A percentile compares a stretch with the other conserved stretches of the same genome.
Conservation (phyloP, 2,329 filamentous ascomycete species). For the Trichoderma sp. region DNA sequence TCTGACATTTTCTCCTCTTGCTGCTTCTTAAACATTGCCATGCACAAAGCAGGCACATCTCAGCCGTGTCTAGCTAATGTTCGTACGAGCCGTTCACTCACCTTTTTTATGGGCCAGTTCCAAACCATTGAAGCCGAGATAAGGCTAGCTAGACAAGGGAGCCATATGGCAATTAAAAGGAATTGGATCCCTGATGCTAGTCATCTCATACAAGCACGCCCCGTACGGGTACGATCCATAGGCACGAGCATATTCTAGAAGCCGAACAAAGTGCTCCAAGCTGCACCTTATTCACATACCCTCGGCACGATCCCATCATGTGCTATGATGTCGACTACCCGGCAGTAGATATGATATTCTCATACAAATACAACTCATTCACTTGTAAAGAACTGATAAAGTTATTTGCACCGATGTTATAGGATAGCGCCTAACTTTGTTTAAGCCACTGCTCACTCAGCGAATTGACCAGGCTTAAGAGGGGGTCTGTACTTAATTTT, state of each 20-base stretch:
- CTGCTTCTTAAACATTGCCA: not conserved
- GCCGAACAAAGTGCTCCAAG: not conserved
- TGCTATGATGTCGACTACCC: not conserved
- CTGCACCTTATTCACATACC: not conserved
- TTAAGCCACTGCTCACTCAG: not conserved
- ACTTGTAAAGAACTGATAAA: not conserved
- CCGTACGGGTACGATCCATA: not conserved
- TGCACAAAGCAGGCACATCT: not conserved
- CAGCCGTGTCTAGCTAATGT: not conserved
- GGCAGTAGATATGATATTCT: not conserved
- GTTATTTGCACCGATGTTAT: not conserved
- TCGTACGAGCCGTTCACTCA: not conserved
- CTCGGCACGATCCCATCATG: not conserved
- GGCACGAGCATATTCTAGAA: not conserved
- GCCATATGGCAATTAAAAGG: conserved; percentile 9
- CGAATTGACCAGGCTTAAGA: not conserved
- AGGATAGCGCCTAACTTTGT: not conserved
- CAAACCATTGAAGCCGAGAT: not conserved
- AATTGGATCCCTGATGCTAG: not conserved
- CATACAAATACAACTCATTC: not conserved
- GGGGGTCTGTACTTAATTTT: not conserved
- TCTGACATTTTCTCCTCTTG: not conserved
- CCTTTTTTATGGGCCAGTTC: not conserved
- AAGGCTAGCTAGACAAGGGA: conserved; percentile 6
- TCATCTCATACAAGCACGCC: not conserved